A percentile compares a stretch with the other conserved stretches of the same genome.
Evolutionary conservation across 164 flowering plant species (phyloP).

Genomic region (Magnolia kwangsiensis): DNA sequence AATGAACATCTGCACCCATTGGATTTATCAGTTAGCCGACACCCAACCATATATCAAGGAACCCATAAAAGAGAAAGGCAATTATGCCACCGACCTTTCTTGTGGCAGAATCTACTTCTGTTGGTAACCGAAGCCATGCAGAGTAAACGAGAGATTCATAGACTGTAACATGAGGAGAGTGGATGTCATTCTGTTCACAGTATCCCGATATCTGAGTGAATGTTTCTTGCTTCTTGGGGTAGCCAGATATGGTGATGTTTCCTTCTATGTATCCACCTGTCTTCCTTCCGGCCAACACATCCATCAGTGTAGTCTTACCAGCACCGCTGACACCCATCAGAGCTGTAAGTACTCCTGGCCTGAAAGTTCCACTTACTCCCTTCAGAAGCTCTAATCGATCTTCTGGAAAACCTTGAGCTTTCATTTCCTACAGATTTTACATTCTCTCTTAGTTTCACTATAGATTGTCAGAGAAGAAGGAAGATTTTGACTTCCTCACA

Average conservation of each 20-base stretch:
- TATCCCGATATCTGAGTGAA: conserved; percentile 50
- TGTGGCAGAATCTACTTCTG: conserved; percentile 28
- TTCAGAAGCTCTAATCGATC: conserved; percentile 34
- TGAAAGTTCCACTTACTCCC: conserved; percentile 46
- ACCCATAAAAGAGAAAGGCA: neutral
- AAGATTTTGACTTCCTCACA: neutral
- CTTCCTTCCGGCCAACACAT: conserved; percentile 52
- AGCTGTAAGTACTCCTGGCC: conserved; percentile 56
- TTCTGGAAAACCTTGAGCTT: conserved; percentile 31
- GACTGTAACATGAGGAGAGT: conserved; percentile 39
- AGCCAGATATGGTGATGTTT: conserved; percentile 42
- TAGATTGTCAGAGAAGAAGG: too few relatives aligned
- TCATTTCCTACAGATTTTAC: conserved; percentile 27
- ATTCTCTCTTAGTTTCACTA: too few relatives aligned
- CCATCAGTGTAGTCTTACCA: conserved; percentile 53
- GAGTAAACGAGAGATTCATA: conserved; percentile 47
- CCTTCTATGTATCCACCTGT: conserved; percentile 50
- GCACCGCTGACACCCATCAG: conserved; percentile 60
- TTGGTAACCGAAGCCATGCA: conserved; percentile 52
- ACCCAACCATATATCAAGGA: neutral
- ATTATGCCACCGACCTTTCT: conserved; percentile 20
- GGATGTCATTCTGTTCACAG: conserved; percentile 42
- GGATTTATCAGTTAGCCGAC: neutral
- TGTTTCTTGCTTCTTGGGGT: conserved; percentile 47
- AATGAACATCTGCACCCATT: conserved; percentile 41